Percentiles rank a stretch among this genome's conserved stretches.
phyloP scores from a whole-genome alignment of 805 yeast species.

The Wickerhamiella musiphila region DNA sequence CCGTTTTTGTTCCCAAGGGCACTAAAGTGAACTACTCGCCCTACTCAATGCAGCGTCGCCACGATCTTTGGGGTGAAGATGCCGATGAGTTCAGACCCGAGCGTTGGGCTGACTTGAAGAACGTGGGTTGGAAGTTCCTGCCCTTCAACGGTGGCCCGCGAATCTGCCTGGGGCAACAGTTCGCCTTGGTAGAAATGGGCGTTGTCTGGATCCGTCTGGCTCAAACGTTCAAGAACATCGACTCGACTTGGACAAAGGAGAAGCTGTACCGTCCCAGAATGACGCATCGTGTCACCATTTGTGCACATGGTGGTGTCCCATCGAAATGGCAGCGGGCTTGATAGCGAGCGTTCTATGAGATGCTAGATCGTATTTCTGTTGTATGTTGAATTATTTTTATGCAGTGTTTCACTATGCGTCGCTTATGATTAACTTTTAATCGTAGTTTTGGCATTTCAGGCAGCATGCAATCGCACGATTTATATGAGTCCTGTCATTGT shows the following conservation, averaged over 20 bases:
- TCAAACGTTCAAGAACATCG: slow-evolving; percentile 3
- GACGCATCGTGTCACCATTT: too few species aligned
- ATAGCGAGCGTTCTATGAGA: too few species aligned
- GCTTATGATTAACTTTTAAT: too few species aligned
- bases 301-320: too few species aligned
- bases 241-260: neutral
- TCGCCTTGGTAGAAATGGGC: slow-evolving; percentile 30
- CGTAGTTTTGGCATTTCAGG: too few species aligned
- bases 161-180: slow-evolving; percentile 32
- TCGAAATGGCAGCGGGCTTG: too few species aligned
- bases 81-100: slow-evolving; percentile 27
- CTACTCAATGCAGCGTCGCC: slow-evolving; percentile 25
- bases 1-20: slow-evolving; percentile 26
- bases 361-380: too few species aligned
- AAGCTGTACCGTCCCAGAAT: too few species aligned
- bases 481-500: too few species aligned
- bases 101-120: slow-evolving; percentile 14
- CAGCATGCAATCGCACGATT: too few species aligned
- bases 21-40: slow-evolving; percentile 23
- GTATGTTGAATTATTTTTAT: too few species aligned
- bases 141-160: slow-evolving; percentile 35
- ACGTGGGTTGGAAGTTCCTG: slow-evolving; percentile 27
- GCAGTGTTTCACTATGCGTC: too few species aligned
- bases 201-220: slow-evolving; percentile 5
- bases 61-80: slow-evolving; percentile 25